These are phyloP conservation scores for Trametes pubescens DNA, from an alignment of 1,284 basidiomycete species.

Conservation along the genomic window DNA sequence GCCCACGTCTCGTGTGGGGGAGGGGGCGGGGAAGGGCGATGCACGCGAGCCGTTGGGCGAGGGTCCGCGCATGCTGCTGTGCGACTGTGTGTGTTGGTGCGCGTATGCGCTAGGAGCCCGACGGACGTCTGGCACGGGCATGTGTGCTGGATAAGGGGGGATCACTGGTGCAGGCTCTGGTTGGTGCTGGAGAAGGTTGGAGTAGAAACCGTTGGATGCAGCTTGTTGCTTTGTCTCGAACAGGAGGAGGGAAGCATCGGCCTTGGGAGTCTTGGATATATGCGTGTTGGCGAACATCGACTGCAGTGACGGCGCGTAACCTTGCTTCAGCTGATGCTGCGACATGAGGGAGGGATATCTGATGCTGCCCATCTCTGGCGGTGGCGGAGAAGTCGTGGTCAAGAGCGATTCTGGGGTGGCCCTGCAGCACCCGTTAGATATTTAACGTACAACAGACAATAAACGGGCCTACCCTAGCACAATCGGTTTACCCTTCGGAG, in stretches of 20 bases:
- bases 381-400: slow-evolving; percentile 68
- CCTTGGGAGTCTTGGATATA: slow-evolving; percentile 28
- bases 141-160: slow-evolving; percentile 36
- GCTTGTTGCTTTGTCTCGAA: slow-evolving; percentile 37
- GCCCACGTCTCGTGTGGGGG: slow-evolving; percentile 6
- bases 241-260: slow-evolving; percentile 41
- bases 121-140: slow-evolving; percentile 31
- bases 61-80: slow-evolving; percentile 31
- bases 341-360: slow-evolving; percentile 73
- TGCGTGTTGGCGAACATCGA: slow-evolving; percentile 56
- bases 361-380: slow-evolving; percentile 51
- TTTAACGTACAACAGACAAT: slow-evolving; percentile 32
- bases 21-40: slow-evolving; percentile 24
- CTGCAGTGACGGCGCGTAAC: slow-evolving; percentile 66
- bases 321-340: slow-evolving; percentile 72
- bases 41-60: slow-evolving; percentile 36
- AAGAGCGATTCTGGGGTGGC: slow-evolving; percentile 52
- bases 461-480: slow-evolving; percentile 35
- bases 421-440: slow-evolving; percentile 22
- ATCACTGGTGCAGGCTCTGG: slow-evolving; percentile 36
- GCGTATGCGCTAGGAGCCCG: slow-evolving; percentile 25
- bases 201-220: slow-evolving; percentile 32
- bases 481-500: slow-evolving; percentile 34
- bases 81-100: slow-evolving; percentile 27
- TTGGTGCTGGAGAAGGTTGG: slow-evolving; percentile 36